Base-by-base conservation (phyloP, 2,329 filamentous ascomycete genomes). In the Eutypa lata region DNA sequence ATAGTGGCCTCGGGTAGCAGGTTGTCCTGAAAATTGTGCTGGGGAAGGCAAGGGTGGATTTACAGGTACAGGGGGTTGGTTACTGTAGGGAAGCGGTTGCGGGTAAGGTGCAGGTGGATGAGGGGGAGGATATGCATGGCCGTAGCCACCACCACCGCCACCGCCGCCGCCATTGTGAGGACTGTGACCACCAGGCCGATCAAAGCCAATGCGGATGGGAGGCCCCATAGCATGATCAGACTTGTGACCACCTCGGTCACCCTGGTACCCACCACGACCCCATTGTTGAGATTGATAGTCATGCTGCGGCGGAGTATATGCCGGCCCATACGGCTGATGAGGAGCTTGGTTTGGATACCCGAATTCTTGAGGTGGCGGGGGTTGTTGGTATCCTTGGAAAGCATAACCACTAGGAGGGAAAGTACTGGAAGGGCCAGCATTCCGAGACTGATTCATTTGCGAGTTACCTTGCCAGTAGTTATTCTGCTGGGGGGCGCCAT, bases 361-460 rank as follows among this genome's bases (percentile, higher is more conserved):
- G 37, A 75, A 70, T 49, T 76, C 76, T 55, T 77, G 77, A 13
- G 71, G 51, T 33, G 63, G 64, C 40, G 55, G 60, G 5, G 60
- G 60, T 50, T 75, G 72, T 22, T 72, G 64, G 31, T 68, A 85
- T 8, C 73, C 67, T 60, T 84, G 83, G 45, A 64, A 54, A 26
- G 55, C 57, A 43, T 66, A 67, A 42, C 42, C 42, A 19, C 43
- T 58, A 19, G 63, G 51, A 50, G 60, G 57, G 21, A 64, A 66
- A 22, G 77, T 72, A 31, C 78, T 69, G 48, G 80, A 74, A 26
- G 79, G 77, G 38, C 61, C 57, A 50, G 73, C 55, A 53, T 40
- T 56, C 35, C 54, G 59, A 53, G 60, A 59, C 31, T 58, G 58
- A 48, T 65, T 63, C 48, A 67, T 57, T 47, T 65, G 58, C 47